Evolutionary conservation across 2,329 filamentous ascomycete genomes (phyloP), one percentile per base, ranked within the genome.

Genomic region (Canariomyces notabilis): DNA sequence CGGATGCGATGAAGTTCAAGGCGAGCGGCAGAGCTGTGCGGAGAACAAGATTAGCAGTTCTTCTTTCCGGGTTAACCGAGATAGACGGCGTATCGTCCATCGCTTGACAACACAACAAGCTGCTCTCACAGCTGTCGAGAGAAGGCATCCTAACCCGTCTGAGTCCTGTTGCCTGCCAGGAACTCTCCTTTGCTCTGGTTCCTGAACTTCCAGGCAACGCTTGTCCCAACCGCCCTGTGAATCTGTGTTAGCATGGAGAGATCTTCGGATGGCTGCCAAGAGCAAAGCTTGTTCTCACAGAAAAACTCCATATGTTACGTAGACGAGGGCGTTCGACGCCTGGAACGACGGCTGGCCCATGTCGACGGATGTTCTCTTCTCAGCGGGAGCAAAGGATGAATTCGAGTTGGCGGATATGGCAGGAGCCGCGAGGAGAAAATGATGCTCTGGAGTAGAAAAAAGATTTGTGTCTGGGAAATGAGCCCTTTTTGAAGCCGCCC

Each of bases 1-100:
- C 86, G 73, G 87, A 88, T 67, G 87, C 87, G 72, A 93, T 87
- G 73, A 93, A 93, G 72, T 93, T 93, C 64, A 93, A 75, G 66
- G 87, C 86, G 67, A 93, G 72, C 58, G 87, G 87, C 55, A 89
- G 71, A 56, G 85, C 87, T 93, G 60, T 50, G 57, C 2, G 22
- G 4, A 8, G 20, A 19, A 52, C 43, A 9, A 41, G 50, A 62
- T 71, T 57, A 71, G 66, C 57, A 44, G 15, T 38, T 21, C 31
- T 38, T 21, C 33, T 39, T n/a, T 6, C 37, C 14, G 19, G 22
- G 9, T 18, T 4, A 19, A 8, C 6, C 21, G 33, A 33, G 37
- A 15, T n/a, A 12, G 29, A 12, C 11, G 29, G 22, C 40, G 15
- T 16, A 12, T 9, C 4, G 26, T 36, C 16, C 21, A 11, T 37